A percentile compares a stretch with the other conserved stretches of the same genome.
Conservation (phyloP, 2,329 filamentous ascomycete genomes). For the Phaeophleospora eucalypticola region DNA sequence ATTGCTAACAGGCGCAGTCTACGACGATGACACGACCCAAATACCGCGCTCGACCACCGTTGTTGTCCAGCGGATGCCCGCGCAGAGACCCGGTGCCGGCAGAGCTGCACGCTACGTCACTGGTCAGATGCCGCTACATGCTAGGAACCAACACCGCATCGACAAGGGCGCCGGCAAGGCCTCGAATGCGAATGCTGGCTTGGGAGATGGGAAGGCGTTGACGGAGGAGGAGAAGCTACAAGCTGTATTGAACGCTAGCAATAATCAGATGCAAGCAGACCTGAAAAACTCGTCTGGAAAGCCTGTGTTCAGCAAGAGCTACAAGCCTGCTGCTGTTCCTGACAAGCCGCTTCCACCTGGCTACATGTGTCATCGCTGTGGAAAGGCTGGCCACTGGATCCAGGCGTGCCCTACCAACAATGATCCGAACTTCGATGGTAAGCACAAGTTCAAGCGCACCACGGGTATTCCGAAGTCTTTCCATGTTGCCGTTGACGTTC, state of each 20-base stretch:
- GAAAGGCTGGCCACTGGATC: slow-evolving; percentile 97
- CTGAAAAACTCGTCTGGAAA: slow-evolving; percentile 89
- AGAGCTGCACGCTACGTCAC: slow-evolving; percentile 92
- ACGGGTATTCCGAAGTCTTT: slow-evolving; percentile 96
- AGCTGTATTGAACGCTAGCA: slow-evolving; percentile 86
- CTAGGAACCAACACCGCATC: slow-evolving; percentile 70
- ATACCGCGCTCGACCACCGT: slow-evolving; percentile 94
- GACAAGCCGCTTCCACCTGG: slow-evolving; percentile 90
- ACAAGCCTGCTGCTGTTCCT: slow-evolving; percentile 72
- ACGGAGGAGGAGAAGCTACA: slow-evolving; percentile 93
- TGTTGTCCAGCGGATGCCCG: slow-evolving; percentile 80
- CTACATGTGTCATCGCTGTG: slow-evolving; percentile 94
- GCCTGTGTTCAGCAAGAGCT: slow-evolving; percentile 36
- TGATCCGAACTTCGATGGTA: slow-evolving; percentile 91
- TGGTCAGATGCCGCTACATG: slow-evolving; percentile 87
- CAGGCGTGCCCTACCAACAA: slow-evolving; percentile 98
- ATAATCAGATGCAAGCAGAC: slow-evolving; percentile 87
- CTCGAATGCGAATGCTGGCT: slow-evolving; percentile 32
- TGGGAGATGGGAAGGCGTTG: slow-evolving; percentile 67
- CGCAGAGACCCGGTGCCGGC: slow-evolving; percentile 78
- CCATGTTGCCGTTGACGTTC: slow-evolving; percentile 91
- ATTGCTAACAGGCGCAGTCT: slow-evolving; percentile 58
- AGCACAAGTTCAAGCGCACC: slow-evolving; percentile 88
- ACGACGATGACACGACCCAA: slow-evolving; percentile 96
- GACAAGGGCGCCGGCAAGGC: slow-evolving; percentile 53